A percentile compares a stretch with the other conserved stretches of the same genome.
Evolutionary conservation across 345 rosid genomes (phyloP).

Genomic region (Eucalyptus urophylla): DNA sequence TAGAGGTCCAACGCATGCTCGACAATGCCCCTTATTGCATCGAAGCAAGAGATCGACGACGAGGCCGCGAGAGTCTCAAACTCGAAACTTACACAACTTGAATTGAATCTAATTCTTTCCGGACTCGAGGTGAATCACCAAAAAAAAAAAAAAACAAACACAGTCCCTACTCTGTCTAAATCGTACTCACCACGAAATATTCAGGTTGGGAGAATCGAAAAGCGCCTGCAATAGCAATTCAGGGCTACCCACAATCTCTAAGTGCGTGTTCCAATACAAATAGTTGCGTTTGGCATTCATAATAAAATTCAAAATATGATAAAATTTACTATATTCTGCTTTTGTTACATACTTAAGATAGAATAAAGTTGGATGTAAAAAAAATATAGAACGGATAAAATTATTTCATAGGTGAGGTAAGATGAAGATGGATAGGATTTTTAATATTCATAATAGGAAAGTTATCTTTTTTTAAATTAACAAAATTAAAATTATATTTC

Average conservation of each 20-base stretch:
- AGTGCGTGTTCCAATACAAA: fast-evolving
- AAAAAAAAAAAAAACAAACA: no score
- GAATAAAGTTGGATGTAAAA: no score
- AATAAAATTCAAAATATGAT: no score
- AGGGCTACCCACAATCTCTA: not conserved
- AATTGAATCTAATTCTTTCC: not conserved
- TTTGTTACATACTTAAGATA: no score
- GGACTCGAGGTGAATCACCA: not conserved
- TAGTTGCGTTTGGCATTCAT: fast-evolving
- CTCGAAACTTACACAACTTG: no score
- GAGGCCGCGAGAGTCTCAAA: not conserved
- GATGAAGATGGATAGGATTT: no score
- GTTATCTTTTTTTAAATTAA: no score
- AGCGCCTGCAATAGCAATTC: not conserved
- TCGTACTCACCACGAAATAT: no score
- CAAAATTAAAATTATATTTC: no score
- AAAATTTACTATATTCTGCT: fast-evolving
- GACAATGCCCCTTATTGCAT: not conserved
- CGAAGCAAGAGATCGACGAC: not conserved
- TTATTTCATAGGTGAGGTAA: fast-evolving
- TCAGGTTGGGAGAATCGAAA: no score
- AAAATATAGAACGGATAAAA: fast-evolving
- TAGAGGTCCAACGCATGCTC: not conserved
- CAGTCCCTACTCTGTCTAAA: no score
- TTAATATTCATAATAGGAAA: no score